A percentile compares a stretch with the other conserved stretches of the same genome.
These are phyloP conservation scores for Areca catechu DNA, from an alignment of 176 grass and related monocot species.

Conservation along the genomic window DNA sequence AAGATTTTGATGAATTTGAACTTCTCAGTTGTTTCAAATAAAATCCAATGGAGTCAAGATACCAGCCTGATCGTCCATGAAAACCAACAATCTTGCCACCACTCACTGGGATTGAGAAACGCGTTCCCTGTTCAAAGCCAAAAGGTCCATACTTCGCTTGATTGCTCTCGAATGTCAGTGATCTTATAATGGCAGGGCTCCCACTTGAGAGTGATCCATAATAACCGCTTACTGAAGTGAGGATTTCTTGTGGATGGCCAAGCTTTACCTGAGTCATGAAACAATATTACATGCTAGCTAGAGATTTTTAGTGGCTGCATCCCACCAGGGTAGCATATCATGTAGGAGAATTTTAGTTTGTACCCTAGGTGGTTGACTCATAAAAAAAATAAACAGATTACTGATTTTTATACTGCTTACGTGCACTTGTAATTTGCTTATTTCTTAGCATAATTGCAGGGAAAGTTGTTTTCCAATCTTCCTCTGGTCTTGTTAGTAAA, in stretches of 20 bases:
- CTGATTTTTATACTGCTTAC: too few relatives aligned
- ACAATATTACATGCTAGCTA: too few relatives aligned
- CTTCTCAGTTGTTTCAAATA: constrained; percentile 13
- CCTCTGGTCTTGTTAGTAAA: too few relatives aligned
- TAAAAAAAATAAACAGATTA: too few relatives aligned
- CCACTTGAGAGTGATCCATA: constrained; percentile 46
- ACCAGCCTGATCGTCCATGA: constrained; percentile 49
- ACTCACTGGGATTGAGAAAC: constrained; percentile 50
- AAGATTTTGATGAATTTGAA: constrained; percentile 22
- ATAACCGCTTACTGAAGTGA: constrained; percentile 47
- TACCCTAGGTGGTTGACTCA: too few relatives aligned
- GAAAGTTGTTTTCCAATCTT: too few relatives aligned
- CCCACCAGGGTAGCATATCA: too few relatives aligned
- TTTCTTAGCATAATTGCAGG: too few relatives aligned
- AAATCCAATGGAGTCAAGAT: constrained; percentile 52
- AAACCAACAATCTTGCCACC: constrained; percentile 53
- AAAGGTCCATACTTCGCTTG: constrained; percentile 52
- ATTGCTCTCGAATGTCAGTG: constrained; percentile 62
- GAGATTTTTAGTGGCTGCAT: too few relatives aligned
- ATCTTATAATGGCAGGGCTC: constrained; percentile 50
- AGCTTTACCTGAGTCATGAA: constrained; percentile 33
- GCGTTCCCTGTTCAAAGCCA: constrained; percentile 42
- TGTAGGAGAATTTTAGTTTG: too few relatives aligned
- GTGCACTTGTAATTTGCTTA: too few relatives aligned
- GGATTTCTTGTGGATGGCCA: constrained; percentile 43